Base-by-base conservation (phyloP, 495 filamentous ascomycete genomes). In the Penicillium mononematosum region DNA sequence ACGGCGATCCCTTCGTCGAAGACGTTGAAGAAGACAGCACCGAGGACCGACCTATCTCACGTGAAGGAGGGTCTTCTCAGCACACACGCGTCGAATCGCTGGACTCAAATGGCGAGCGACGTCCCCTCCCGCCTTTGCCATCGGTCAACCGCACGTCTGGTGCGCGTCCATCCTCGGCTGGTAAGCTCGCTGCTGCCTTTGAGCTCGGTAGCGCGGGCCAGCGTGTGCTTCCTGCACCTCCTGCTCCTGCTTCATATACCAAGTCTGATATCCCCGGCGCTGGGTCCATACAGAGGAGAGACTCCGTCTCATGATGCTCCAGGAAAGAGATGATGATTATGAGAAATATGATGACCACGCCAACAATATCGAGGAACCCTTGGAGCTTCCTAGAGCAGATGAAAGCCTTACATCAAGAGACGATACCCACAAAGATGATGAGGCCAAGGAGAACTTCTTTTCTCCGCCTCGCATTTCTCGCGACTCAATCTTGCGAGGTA, bases 401-500 rank as follows among this genome's bases (percentile, higher is more conserved):
- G 32, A 53, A 1, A 44, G 20, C 10, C 8, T 11, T 12, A 24
- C 14, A 12, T 17, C 39, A 9, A 36, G 36, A 7, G 41, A 49
- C 19, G 52, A 55, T 29, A 24, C 5, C 0, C 17, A 34, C n/a
- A n/a, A 4, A 6, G 45, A 42, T 12, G 50, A 59, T 8, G 46
- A 32, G 8, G 11, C 27, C 9, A 58, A 60, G 31, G 53, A 62
- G 1, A 63, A 68, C 36, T 43, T 68, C 8, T 73, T 73, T 44
- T 69, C 70, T 16, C 83, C 87, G 31, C 89, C 89, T 14, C 87
- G 86, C 27, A 93, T 96, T 64, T 97, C 94, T 34, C 83, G 94
- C 20, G 94, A 97, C 66, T 96, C 92, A 0, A 98, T 98, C 55
- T 74, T 96, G 47, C 85, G 91, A 16, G 91, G 91, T 55, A 86